Conservation (phyloP, 129 eudicot genomes). For the Apium graveolens region DNA sequence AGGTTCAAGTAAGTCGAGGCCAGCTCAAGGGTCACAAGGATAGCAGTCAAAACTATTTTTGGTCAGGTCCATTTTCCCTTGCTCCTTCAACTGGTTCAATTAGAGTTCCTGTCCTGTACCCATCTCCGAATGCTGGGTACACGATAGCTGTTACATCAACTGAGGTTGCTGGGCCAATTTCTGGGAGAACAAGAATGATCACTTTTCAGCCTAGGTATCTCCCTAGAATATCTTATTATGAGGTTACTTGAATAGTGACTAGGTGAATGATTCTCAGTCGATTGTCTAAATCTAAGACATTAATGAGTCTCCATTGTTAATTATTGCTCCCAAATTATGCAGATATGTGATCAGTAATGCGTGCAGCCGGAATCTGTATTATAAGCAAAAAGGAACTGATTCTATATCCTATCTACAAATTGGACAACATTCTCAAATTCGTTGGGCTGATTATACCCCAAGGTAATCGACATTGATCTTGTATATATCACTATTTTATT, state of each 20-base stretch:
- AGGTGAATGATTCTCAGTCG: background rate
- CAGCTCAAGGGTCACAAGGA: slow-evolving; percentile 23
- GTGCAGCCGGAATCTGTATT: slow-evolving; percentile 69
- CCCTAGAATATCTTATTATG: background rate
- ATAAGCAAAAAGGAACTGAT: slow-evolving; percentile 87
- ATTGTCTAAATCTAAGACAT: background rate
- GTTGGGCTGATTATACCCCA: slow-evolving; percentile 56
- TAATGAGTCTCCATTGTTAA: background rate
- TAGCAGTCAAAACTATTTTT: slow-evolving; percentile 31
- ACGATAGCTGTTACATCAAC: slow-evolving; percentile 64
- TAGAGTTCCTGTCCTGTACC: slow-evolving; percentile 68
- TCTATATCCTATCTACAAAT: slow-evolving; percentile 36
- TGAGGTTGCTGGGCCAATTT: slow-evolving; percentile 64
- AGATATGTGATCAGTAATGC: slow-evolving; percentile 94
- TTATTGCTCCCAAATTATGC: slow-evolving; percentile 20
- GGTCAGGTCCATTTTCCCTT: slow-evolving; percentile 81
- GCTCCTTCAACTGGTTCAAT: slow-evolving; percentile 88
- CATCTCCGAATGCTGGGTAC: slow-evolving; percentile 49
- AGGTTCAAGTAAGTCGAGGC: slow-evolving; percentile 57
- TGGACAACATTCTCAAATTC: slow-evolving; percentile 72
- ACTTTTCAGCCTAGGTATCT: slow-evolving; percentile 82
- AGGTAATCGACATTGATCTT: slow-evolving; percentile 31
- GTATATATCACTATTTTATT: background rate
- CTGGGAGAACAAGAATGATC: slow-evolving; percentile 81
- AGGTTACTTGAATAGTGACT: background rate